Conservation (phyloP, 805 yeast genomes). For the Cyberlindnera mississippiensis region DNA sequence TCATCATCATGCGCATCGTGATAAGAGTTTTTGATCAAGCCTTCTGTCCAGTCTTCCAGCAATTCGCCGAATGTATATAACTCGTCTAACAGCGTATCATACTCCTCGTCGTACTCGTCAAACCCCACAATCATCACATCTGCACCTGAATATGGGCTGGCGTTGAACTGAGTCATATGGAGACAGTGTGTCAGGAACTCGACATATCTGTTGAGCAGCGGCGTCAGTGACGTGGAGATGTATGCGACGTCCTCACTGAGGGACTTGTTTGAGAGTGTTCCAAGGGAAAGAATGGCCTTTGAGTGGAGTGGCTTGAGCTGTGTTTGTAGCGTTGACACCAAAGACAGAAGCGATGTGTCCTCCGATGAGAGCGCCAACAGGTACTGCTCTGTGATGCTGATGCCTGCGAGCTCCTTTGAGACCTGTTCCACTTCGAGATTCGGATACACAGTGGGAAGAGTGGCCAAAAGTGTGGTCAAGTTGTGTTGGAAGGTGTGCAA, state of each 20-base stretch:
- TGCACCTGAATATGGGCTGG: slow-evolving; percentile 11
- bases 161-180: slow-evolving; percentile 15
- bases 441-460: not conserved
- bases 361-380: slow-evolving; percentile 8
- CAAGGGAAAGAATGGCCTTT: not conserved
- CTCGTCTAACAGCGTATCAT: slow-evolving; percentile 5
- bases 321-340: not conserved
- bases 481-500: slow-evolving; percentile 11
- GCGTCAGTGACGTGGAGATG: not conserved
- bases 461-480: not conserved
- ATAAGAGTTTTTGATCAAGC: slow-evolving; percentile 2
- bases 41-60: slow-evolving; percentile 16
- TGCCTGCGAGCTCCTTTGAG: not conserved
- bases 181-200: slow-evolving; percentile 7
- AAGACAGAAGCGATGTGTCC: slow-evolving; percentile 2
- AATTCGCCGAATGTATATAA: slow-evolving; percentile 6
- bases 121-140: slow-evolving; percentile 17
- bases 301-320: slow-evolving; percentile 4
- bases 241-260: not conserved
- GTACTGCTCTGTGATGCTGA: slow-evolving; percentile 9
- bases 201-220: slow-evolving; percentile 1
- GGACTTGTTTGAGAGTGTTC: not conserved
- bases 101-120: slow-evolving; percentile 17
- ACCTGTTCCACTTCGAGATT: not conserved
- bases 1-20: not conserved